Conservation (phyloP, 495 filamentous ascomycete species). For the Saxophila tyrrhenica region DNA sequence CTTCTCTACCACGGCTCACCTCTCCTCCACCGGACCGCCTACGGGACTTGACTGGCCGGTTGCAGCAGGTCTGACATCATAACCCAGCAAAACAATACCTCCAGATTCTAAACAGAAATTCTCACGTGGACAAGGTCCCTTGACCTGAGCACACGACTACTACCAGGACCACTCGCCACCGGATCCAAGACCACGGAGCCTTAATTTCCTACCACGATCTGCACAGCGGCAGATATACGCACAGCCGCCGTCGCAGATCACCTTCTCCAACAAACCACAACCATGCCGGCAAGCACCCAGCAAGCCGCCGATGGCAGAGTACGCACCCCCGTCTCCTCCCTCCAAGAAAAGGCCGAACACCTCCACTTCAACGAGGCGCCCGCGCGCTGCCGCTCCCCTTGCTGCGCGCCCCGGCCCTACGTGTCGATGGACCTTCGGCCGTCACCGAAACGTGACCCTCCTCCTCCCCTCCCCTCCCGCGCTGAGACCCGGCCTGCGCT, state of each 20-base stretch:
- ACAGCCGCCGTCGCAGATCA: neutral
- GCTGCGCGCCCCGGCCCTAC: neutral
- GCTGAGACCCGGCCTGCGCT: slow-evolving; percentile 7
- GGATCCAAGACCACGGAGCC: neutral
- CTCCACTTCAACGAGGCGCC: neutral
- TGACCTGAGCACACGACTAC: neutral
- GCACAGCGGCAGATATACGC: neutral
- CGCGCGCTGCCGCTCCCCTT: neutral
- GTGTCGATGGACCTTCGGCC: neutral
- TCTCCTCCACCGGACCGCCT: too few relatives aligned
- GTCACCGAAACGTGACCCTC: neutral
- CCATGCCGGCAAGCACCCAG: neutral
- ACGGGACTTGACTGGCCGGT: neutral
- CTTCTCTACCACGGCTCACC: too few relatives aligned
- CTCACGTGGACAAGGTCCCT: too few relatives aligned
- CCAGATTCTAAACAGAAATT: neutral
- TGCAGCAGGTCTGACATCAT: neutral
- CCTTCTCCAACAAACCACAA: neutral
- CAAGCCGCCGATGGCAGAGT: slow-evolving; percentile 8
- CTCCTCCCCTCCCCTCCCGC: too few relatives aligned
- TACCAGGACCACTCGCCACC: neutral
- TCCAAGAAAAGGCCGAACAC: slow-evolving; percentile 1
- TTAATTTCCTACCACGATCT: neutral
- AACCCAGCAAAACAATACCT: neutral
- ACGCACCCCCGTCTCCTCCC: slow-evolving; percentile 3